A percentile compares a stretch with the other conserved stretches of the same genome.
phyloP scores from a whole-genome alignment of 305 asterid species.

The Fraxinus sp. region DNA sequence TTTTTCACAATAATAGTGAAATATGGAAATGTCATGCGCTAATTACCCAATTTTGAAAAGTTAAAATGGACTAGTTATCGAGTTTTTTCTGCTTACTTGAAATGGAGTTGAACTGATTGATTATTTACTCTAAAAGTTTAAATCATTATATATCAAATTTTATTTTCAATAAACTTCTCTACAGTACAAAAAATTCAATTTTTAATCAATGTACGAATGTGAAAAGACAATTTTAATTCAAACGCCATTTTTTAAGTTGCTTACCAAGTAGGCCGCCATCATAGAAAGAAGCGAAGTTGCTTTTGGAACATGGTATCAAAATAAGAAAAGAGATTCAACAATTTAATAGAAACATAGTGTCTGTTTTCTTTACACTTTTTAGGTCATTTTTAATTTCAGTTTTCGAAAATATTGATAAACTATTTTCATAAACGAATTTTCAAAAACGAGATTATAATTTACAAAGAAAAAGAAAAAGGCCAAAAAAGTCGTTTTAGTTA shows the following conservation, averaged over 20 bases:
- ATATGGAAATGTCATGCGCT: no score
- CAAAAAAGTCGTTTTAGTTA: no score
- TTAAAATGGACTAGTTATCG: neutral
- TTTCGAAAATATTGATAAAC: no score
- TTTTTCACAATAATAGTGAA: no score
- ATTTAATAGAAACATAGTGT: neutral
- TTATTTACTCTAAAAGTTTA: no score
- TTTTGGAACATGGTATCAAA: neutral
- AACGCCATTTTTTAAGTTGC: neutral
- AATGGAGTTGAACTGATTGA: neutral
- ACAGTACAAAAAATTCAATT: no score
- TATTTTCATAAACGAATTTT: no score
- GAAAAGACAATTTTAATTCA: neutral
- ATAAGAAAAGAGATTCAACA: conserved; percentile 13
- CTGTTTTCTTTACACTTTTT: no score
- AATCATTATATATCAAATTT: neutral
- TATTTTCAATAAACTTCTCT: neutral
- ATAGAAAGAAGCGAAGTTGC: conserved; percentile 4
- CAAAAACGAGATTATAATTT: no score
- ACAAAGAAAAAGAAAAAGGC: no score
- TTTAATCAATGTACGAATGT: neutral
- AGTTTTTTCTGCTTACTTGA: no score
- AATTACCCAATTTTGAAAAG: neutral
- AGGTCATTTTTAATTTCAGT: no score
- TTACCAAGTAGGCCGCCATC: conserved; percentile 19